A percentile compares a stretch with the other conserved stretches of the same genome.
These are phyloP conservation scores for Botrytis medusae DNA, from an alignment of 2,329 filamentous ascomycete genomes.

Conservation along the genomic window DNA sequence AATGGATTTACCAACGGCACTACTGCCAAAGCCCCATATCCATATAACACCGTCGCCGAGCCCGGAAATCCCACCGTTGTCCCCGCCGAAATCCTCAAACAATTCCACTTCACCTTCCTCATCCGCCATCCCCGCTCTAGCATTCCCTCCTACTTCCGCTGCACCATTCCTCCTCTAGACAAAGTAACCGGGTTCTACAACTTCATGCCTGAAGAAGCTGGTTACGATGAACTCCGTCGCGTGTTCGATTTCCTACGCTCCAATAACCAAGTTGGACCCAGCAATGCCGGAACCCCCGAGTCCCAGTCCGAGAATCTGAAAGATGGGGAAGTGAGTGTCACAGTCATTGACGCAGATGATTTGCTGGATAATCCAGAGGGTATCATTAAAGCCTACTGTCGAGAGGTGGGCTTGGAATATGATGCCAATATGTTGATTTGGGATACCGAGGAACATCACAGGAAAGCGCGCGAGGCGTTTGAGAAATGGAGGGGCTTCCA, in stretches of 20 bases:
- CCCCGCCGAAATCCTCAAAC: constrained; percentile 68
- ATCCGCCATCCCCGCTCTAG: constrained; percentile 93
- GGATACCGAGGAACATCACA: constrained; percentile 72
- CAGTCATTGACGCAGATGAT: constrained; percentile 91
- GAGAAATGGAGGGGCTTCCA: constrained; percentile 98
- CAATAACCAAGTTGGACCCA: constrained; percentile 68
- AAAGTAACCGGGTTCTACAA: constrained; percentile 79
- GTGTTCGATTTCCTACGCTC: constrained; percentile 81
- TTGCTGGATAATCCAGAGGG: constrained; percentile 79
- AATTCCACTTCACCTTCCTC: constrained; percentile 93
- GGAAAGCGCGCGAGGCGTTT: constrained; percentile 70
- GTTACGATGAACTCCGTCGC: constrained; percentile 82
- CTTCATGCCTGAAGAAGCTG: constrained; percentile 85
- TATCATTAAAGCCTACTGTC: constrained; percentile 77
- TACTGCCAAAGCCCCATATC: constrained; percentile 48
- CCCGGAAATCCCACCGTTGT: constrained; percentile 81
- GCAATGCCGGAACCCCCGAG: constrained; percentile 49
- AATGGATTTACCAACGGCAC: constrained; percentile 23
- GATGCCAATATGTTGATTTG: constrained; percentile 77
- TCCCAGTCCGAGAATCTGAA: constrained; percentile 31
- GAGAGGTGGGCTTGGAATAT: constrained; percentile 76
- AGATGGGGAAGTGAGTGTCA: constrained; percentile 60
- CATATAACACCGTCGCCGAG: constrained; percentile 57
- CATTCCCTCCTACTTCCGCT: constrained; percentile 92
- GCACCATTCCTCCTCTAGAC: constrained; percentile 84